Conservation (phyloP, 306 rosid genomes). For the Vachellia collinsii region DNA sequence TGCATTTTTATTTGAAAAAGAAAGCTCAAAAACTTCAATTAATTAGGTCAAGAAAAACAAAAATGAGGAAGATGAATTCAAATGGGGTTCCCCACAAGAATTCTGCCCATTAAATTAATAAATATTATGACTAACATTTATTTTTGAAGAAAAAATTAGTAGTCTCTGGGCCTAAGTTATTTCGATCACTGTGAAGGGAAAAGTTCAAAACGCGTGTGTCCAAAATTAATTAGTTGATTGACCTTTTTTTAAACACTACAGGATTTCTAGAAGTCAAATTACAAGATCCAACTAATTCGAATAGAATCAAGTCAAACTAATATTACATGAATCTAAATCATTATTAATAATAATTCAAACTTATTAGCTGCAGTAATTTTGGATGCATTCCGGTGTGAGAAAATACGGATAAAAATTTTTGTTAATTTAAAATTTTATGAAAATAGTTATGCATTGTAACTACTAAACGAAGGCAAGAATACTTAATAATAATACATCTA, state of each 20-base stretch:
- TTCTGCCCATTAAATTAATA: background rate
- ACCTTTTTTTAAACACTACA: background rate
- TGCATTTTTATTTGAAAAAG: background rate
- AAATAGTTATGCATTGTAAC: background rate
- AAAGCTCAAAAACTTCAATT: background rate
- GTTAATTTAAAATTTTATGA: background rate
- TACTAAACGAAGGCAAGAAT: background rate
- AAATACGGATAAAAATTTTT: too few relatives aligned
- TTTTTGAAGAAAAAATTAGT: background rate
- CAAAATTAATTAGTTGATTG: background rate
- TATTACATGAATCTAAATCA: too few relatives aligned
- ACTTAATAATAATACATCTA: background rate
- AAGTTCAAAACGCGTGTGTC: background rate
- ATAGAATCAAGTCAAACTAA: background rate
- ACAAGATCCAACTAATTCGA: background rate
- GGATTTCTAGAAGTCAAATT: background rate
- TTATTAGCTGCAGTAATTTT: background rate
- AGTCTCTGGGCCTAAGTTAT: background rate
- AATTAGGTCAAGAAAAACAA: background rate
- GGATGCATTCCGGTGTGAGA: background rate
- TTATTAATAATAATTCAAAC: background rate
- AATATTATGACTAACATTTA: background rate
- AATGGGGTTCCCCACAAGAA: constrained; percentile 11
- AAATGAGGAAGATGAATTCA: background rate
- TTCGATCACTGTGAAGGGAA: background rate